phyloP scores from a whole-genome alignment of 345 rosid genomes.

The Erodium maritimum region DNA sequence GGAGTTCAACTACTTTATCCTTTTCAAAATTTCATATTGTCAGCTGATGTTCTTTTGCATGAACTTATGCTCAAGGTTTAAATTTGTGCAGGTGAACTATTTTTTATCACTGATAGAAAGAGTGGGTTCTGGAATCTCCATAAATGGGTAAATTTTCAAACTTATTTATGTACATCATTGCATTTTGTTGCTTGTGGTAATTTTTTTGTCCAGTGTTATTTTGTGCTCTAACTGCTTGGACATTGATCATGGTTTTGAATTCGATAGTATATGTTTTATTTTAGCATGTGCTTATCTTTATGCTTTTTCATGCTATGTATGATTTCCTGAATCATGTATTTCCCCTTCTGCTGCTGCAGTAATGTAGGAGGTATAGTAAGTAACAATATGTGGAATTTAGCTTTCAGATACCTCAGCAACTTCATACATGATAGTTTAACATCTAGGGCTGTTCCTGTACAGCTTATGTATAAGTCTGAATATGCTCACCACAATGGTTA shows the following conservation, averaged over 20 bases:
- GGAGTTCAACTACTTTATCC: not conserved
- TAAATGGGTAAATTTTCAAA: slow-evolving; percentile 59
- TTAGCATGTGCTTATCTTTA: not conserved
- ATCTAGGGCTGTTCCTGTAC: too few species aligned
- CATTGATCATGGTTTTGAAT: not conserved
- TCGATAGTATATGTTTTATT: not conserved
- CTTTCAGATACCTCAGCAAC: too few species aligned
- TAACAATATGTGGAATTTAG: too few species aligned
- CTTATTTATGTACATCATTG: not conserved
- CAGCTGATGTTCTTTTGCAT: not conserved
- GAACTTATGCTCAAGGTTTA: not conserved
- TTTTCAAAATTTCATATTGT: not conserved
- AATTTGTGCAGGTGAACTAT: slow-evolving; percentile 71
- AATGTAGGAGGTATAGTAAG: too few species aligned
- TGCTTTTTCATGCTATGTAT: not conserved
- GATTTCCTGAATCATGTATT: not conserved
- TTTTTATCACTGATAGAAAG: slow-evolving; percentile 63
- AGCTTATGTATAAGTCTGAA: too few species aligned
- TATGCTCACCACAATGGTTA: too few species aligned
- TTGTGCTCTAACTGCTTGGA: not conserved
- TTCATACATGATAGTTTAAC: too few species aligned
- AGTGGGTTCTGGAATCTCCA: slow-evolving; percentile 89
- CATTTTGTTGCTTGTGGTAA: not conserved
- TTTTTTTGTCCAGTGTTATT: not conserved
- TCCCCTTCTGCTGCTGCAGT: too few species aligned